Base-by-base conservation (phyloP, 331 rosid species). In the Saraca asoca region DNA sequence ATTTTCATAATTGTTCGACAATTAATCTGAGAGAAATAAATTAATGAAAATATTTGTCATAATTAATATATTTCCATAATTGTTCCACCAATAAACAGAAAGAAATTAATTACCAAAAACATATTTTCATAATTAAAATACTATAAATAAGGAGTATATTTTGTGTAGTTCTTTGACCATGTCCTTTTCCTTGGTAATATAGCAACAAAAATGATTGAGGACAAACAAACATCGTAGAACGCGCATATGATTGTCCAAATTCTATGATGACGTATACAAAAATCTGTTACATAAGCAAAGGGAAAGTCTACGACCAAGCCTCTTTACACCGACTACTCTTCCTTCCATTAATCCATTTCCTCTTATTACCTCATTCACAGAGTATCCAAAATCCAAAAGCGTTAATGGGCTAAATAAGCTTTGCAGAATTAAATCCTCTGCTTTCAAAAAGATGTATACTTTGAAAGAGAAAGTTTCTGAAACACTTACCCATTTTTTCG, bases 391-490 rank as follows among this genome's bases (percentile, higher is more conserved):
- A 49, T 15, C 58, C 53, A 10, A 11, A 12, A n/a, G 17, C 9
- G n/a, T 18, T 35, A 0, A 71, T 58, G 80, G 50, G 56, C 5
- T 20, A 60, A 45, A 38, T 13, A 29, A 5, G 41, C 39, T 13
- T 45, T 58, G 24, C 60, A 64, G 33, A 31, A 5, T n/a, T 45
- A 2, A 33, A 50, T 63, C 24, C 16, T 16, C 37, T 44, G 54
- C 45, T 71, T 10, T 33, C n/a, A 37, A n/a, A 50, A 24, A 12
- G 14, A 94, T 90, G 99, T 9, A 80, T 14, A n/a, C 91, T 46
- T 72, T 94, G 57, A 94, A 70, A 70, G 91, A 90, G 5, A 94
- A 82, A 58, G 81, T 94, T 12, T 63, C 89, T 1, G 83, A 80
- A 70, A 94, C 74, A 75, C 46, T 94, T 12, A 81, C 89, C 6